These are phyloP conservation scores for Raffaelea ambrosiae DNA, from an alignment of 2,329 filamentous ascomycete genomes.

Conservation along the genomic window DNA sequence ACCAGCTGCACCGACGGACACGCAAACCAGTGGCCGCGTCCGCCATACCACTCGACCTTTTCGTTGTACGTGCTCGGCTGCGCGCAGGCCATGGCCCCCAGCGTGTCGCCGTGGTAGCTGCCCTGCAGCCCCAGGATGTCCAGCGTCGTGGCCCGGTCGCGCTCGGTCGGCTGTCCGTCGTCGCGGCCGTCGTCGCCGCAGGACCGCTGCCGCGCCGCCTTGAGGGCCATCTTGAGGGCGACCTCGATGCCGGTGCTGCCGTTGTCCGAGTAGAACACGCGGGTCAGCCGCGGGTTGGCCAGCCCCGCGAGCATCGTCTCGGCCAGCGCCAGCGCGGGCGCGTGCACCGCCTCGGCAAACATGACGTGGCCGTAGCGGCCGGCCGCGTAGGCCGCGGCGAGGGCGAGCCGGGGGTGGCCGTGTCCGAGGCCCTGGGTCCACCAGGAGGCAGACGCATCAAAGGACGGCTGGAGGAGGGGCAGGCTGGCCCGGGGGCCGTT, in stretches of 20 bases:
- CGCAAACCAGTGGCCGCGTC: conserved; percentile 73
- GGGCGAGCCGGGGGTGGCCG: conserved; percentile 60
- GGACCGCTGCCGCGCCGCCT: conserved; percentile 59
- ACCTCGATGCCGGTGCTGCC: conserved; percentile 78
- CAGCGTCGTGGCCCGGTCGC: conserved; percentile 30
- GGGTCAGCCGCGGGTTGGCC: conserved; percentile 54
- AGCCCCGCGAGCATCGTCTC: conserved; percentile 52
- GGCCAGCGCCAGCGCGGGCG: conserved; percentile 64
- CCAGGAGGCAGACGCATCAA: conserved; percentile 83
- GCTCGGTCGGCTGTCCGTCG: conserved; percentile 19
- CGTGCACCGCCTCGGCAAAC: conserved; percentile 74
- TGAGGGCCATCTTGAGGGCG: conserved; percentile 75
- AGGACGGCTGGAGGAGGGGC: conserved; percentile 52
- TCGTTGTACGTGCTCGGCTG: conserved; percentile 72
- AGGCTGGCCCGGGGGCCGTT: too few species aligned
- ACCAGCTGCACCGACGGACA: conserved; percentile 64
- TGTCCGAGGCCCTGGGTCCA: conserved; percentile 87
- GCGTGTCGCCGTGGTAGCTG: conserved; percentile 81
- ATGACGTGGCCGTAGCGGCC: conserved; percentile 83
- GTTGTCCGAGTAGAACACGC: conserved; percentile 79
- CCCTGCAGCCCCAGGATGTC: conserved; percentile 68
- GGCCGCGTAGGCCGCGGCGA: conserved; percentile 72
- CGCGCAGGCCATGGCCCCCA: conserved; percentile 78
- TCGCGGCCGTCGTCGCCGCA: conserved; percentile 42
- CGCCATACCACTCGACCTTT: conserved; percentile 79